These are phyloP conservation scores for Brassica cretica DNA, from an alignment of 345 rosid genomes.

Conservation along the genomic window DNA sequence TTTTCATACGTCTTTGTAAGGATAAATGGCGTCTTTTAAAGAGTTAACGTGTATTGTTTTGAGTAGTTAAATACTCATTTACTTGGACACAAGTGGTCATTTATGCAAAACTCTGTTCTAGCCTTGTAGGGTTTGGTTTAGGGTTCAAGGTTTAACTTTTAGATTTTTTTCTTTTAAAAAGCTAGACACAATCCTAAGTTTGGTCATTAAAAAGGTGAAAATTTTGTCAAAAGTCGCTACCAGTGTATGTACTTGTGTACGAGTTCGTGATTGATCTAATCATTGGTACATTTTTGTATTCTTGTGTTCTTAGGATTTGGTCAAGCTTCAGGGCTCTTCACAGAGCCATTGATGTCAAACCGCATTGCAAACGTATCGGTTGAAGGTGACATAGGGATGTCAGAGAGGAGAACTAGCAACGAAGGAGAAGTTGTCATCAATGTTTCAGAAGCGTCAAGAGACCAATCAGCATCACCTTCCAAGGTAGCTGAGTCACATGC, in stretches of 20 bases:
- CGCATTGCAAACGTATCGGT: neutral
- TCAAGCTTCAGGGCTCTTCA: slow-evolving; percentile 11
- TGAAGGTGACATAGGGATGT: slow-evolving; percentile 18
- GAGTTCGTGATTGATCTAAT: slow-evolving; percentile 10
- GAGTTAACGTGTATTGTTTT: neutral
- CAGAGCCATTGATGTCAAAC: slow-evolving; percentile 13
- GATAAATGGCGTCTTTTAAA: neutral
- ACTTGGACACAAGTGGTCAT: neutral
- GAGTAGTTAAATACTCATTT: neutral
- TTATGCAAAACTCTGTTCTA: slow-evolving; percentile 13
- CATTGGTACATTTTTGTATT: neutral
- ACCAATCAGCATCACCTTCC: neutral
- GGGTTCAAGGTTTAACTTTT: neutral
- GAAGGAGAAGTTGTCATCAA: slow-evolving; percentile 34
- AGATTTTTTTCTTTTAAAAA: neutral
- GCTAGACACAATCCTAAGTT: neutral
- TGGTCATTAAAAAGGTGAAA: neutral
- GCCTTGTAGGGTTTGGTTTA: slow-evolving; percentile 1
- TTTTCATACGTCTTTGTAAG: too few relatives aligned
- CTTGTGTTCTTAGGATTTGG: slow-evolving; percentile 20
- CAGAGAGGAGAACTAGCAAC: slow-evolving; percentile 24
- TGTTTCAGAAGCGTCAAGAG: slow-evolving; percentile 31
- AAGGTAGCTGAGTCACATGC: neutral
- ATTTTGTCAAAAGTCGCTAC: neutral
- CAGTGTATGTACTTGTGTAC: neutral